Percentiles rank a stretch among this genome's conserved stretches.
Conservation (phyloP, 73 alveolate species). For the Paramecium sexaurelia region DNA sequence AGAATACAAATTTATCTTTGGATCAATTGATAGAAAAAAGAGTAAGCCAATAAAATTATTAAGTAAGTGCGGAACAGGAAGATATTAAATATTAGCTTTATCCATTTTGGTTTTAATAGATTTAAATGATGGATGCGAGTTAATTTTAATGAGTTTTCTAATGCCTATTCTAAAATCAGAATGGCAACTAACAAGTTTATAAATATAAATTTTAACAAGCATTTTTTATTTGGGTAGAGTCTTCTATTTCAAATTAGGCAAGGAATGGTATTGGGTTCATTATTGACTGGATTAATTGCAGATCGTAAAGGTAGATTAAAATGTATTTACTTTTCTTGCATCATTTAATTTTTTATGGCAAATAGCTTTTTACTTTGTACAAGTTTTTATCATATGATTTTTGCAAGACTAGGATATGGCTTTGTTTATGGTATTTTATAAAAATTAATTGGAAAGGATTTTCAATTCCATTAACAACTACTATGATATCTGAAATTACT, state of each 20-base stretch:
- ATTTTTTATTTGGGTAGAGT: slow-evolving; percentile 63
- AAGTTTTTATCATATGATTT: slow-evolving; percentile 10
- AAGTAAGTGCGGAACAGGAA: slow-evolving; percentile 45
- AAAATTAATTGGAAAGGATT: slow-evolving; percentile 4
- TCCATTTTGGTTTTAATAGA: slow-evolving; percentile 56
- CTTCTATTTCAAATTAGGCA: slow-evolving; percentile 29
- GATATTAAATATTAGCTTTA: slow-evolving; percentile 47
- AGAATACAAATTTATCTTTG: background rate
- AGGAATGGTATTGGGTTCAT: slow-evolving; percentile 46
- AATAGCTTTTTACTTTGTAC: slow-evolving; percentile 13
- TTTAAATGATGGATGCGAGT: slow-evolving; percentile 67
- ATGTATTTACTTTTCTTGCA: background rate
- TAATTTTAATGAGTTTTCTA: slow-evolving; percentile 58
- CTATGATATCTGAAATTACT: slow-evolving; percentile 65
- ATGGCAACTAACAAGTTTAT: slow-evolving; percentile 37
- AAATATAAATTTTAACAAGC: slow-evolving; percentile 57
- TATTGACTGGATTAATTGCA: slow-evolving; percentile 50
- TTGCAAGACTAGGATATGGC: slow-evolving; percentile 57
- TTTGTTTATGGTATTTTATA: slow-evolving; percentile 46
- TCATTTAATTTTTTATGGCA: slow-evolving; percentile 34
- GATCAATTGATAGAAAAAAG: slow-evolving; percentile 31
- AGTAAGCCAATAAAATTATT: background rate
- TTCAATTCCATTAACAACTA: slow-evolving; percentile 65
- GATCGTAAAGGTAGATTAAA: slow-evolving; percentile 39
- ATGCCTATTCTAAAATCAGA: slow-evolving; percentile 65